Evolutionary conservation across 75 land plant genomes (phyloP), one percentile per base, ranked within the genome.

Genomic region (Sequoiadendron giganteum): DNA sequence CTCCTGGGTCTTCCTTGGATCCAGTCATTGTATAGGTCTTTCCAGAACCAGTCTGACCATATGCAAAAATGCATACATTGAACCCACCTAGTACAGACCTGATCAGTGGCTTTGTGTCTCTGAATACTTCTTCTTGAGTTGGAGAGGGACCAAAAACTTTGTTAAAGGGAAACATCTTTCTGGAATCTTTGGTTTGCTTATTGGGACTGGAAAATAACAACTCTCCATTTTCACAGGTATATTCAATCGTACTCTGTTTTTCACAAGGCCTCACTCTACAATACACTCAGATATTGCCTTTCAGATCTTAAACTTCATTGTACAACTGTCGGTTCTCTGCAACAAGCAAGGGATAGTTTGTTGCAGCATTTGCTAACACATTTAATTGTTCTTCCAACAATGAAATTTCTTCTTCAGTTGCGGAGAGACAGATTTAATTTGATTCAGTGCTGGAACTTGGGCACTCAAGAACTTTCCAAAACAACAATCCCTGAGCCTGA

Each of bases 201-300:
- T 86, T 85, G 34, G 99, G 98, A 92, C 95, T 96, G 32, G 84
- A 47, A 65, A 98, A 89, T 39, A 96, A 90, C 65, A 98, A 84
- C 58, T 98, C 99, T 13, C 99, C 99, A 92, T 96, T 94, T 79
- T 95, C 96, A 92, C 98, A 96, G 88, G 96, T 89, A 87, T 91
- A 94, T 11, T 96, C 95, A 32, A 97, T 90, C 4, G 94, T 93
- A 10, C 92, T 95, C 38, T 89, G 91, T 85, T 91, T 94, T 89
- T 73, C 88, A 84, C 87, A 87, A 80, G 99, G 99, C 85, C 98
- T 94, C 86, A 98, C 91, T 5, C 98, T 94, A 86, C 99, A 98
- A 88, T 95, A 95, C 13, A 98, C 99, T 86, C 99, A 90, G 73
- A 98, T 98, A 88, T 96, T 98, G 95, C 98, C 98, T 94, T 95